Evolutionary conservation across 805 yeast species (phyloP).

Genomic region (Candida sphagnicola): DNA sequence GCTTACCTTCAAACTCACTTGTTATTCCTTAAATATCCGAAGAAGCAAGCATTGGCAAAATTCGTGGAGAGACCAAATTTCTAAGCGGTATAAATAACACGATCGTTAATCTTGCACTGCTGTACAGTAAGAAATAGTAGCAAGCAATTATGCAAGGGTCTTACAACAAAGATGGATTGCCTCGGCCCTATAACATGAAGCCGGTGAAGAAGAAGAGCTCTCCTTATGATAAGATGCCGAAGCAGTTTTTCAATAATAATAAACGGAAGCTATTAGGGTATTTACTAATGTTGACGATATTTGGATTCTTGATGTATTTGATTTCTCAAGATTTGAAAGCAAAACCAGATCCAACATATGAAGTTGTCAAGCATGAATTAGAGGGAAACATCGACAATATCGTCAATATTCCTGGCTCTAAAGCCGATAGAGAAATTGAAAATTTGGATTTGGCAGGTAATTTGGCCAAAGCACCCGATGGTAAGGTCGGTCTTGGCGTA

Average conservation of each 20-base stretch:
- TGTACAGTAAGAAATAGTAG: background rate
- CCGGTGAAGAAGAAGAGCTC: slow-evolving; percentile 30
- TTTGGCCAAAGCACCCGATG: slow-evolving; percentile 35
- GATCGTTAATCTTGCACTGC: no score
- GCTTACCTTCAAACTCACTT: no score
- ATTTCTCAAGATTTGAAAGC: slow-evolving; percentile 33
- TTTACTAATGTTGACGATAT: slow-evolving; percentile 27
- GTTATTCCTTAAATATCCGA: no score
- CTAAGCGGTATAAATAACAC: no score
- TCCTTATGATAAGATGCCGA: slow-evolving; percentile 31
- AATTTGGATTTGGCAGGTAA: slow-evolving; percentile 36
- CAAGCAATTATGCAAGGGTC: slow-evolving; percentile 37
- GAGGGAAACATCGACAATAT: slow-evolving; percentile 21
- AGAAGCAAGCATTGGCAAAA: no score
- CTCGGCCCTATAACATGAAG: slow-evolving; percentile 45
- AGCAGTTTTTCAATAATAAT: slow-evolving; percentile 30
- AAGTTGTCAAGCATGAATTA: slow-evolving; percentile 16
- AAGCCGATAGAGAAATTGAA: slow-evolving; percentile 29
- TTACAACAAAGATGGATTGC: slow-evolving; percentile 39
- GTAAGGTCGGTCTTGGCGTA: slow-evolving; percentile 36
- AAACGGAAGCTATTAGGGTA: slow-evolving; percentile 37
- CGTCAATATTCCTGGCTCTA: slow-evolving; percentile 23
- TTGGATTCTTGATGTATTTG: slow-evolving; percentile 33
- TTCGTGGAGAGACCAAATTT: background rate
- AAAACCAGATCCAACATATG: slow-evolving; percentile 23